Evolutionary conservation across 805 yeast species (phyloP).

Genomic region (Pichia phayaonensis): DNA sequence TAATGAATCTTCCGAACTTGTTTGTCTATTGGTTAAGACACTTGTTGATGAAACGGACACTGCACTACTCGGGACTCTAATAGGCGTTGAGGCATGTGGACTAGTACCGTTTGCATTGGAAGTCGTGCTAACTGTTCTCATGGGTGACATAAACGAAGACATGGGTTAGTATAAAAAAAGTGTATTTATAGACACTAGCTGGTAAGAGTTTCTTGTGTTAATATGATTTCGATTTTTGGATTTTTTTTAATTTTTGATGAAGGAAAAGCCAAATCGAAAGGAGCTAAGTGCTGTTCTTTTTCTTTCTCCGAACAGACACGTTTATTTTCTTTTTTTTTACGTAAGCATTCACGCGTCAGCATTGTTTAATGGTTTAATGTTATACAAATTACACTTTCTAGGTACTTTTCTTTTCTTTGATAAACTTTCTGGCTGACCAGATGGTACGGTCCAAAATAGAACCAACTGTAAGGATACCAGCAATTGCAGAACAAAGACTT

Average conservation of each 20-base stretch:
- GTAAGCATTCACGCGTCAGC: neutral
- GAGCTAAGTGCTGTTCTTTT: neutral
- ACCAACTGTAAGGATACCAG: slow-evolving; percentile 91
- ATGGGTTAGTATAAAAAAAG: neutral
- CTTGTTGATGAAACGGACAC: slow-evolving; percentile 30
- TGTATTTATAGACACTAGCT: neutral
- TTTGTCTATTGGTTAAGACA: slow-evolving; percentile 54
- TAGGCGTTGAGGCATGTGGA: slow-evolving; percentile 14
- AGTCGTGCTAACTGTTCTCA: slow-evolving; percentile 15
- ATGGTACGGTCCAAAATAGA: slow-evolving; percentile 81
- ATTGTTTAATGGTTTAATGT: neutral
- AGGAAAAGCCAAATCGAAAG: neutral
- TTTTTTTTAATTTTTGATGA: neutral
- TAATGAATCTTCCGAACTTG: slow-evolving; percentile 57
- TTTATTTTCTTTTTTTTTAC: neutral
- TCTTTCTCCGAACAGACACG: neutral
- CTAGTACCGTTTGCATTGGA: slow-evolving; percentile 7
- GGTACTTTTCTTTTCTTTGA: slow-evolving; percentile 57
- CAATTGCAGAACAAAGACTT: slow-evolving; percentile 81
- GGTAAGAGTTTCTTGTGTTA: neutral
- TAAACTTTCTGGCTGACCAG: slow-evolving; percentile 78
- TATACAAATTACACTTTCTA: neutral
- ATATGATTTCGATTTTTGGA: neutral
- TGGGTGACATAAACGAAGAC: slow-evolving; percentile 20
- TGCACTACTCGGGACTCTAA: slow-evolving; percentile 38